Evolutionary conservation across 148 eudicot genomes (phyloP), one percentile per base, ranked within the genome.

Genomic region (Rhododendron henanense): DNA sequence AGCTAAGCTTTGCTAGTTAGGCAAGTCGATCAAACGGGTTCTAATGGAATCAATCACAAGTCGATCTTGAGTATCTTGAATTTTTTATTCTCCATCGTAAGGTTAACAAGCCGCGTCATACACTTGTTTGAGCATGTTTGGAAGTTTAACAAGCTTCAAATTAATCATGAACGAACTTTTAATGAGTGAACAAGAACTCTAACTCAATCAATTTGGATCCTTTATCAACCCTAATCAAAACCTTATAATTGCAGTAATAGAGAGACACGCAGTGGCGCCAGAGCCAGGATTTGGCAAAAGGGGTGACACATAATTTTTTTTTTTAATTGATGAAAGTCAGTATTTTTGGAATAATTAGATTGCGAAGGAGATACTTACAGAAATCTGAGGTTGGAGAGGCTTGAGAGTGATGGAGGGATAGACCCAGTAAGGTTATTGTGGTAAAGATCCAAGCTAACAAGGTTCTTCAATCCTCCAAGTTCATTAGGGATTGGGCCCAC

Each of bases 371-470:
- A 14, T 59, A 86, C 95, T 92, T 87, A 94, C 95, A 93, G 83
- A 75, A 91, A 93, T 84, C 91, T 94, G 86, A 94, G 93, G 78
- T 90, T 92, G 82, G 94, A 90, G 87, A 94, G 95, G 23, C 84
- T 90, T 85, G 94, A 93, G 61, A 92, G 91, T 2, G 94, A 89
- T 2, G 93, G 81, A 83, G 95, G 93, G 79, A 94, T 89, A 7
- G 91, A 63, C 5, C 92, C 98, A 14, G 98, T 90, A 73, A 95
- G 93, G 85, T 95, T 92, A 87, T 94, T 95, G 90, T 89, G 91
- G 90, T 89, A 95, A 55, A 95, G 87, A 85, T 94, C 98, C 84
- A 95, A 88, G 91, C 98, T 95, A 85, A 95, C 87, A 76, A 95
- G 95, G 87, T 91, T 94, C 89, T 92, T 94, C 33, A 94, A 88